Evolutionary conservation across 1,284 basidiomycete genomes (phyloP).

Genomic region (Coriolopsis trogii): DNA sequence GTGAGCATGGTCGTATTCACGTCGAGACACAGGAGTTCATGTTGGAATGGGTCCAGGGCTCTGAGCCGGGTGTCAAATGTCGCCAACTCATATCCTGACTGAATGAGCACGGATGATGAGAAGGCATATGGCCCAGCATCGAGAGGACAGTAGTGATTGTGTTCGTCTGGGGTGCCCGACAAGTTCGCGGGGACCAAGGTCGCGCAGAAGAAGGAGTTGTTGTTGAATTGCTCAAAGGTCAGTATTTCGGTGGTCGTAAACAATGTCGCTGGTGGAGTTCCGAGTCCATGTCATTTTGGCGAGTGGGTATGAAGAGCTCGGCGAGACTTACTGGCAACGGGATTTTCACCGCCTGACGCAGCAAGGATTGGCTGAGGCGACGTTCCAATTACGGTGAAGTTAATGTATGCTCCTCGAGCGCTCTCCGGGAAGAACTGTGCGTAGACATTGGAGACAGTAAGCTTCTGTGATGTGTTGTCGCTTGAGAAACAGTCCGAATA

Average conservation of each 20-base stretch:
- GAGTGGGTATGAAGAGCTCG: conserved; percentile 4
- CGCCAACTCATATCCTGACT: conserved; percentile 72
- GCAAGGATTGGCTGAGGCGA: conserved; percentile 62
- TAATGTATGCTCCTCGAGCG: conserved; percentile 50
- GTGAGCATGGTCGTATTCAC: conserved; percentile 80
- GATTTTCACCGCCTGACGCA: conserved; percentile 57
- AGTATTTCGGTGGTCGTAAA: conserved; percentile 83
- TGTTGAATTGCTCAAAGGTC: conserved; percentile 73
- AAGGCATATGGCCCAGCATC: conserved; percentile 80
- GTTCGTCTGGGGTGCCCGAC: conserved; percentile 46
- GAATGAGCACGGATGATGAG: conserved; percentile 75
- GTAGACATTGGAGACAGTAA: conserved; percentile 73
- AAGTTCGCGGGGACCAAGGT: conserved; percentile 76
- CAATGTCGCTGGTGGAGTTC: conserved; percentile 65
- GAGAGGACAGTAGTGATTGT: conserved; percentile 69
- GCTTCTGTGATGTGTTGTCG: conserved; percentile 51
- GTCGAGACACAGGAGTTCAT: conserved; percentile 84
- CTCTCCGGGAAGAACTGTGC: conserved; percentile 66
- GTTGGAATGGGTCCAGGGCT: conserved; percentile 83
- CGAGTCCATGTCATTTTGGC: background rate
- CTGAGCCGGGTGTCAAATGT: conserved; percentile 86
- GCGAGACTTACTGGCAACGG: conserved; percentile 53
- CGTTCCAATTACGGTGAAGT: conserved; percentile 66
- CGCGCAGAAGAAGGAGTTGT: conserved; percentile 75
- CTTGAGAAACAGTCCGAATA: conserved; percentile 60